Conservation (phyloP, 148 eudicot species). For the Vaccinium vitisidaea region DNA sequence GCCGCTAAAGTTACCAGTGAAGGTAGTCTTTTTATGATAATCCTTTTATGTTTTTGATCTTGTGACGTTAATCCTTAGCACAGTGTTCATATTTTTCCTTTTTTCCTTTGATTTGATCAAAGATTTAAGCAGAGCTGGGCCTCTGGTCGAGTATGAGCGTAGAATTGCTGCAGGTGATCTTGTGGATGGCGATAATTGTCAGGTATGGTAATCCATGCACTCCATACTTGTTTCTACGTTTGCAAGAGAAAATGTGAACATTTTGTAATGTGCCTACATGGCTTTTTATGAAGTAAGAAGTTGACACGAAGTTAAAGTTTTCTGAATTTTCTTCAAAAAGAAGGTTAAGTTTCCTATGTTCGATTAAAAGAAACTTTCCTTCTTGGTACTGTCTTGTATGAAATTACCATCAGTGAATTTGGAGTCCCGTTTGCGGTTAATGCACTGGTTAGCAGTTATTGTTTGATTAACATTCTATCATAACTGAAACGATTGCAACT, state of each 20-base stretch:
- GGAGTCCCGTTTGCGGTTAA: neutral
- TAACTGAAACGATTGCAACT: neutral
- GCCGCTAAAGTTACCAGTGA: constrained; percentile 38
- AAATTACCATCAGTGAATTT: neutral
- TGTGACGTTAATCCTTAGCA: neutral
- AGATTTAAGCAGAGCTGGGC: constrained; percentile 58
- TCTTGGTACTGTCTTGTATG: neutral
- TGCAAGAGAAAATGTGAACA: neutral
- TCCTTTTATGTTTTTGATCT: neutral
- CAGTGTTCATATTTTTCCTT: neutral
- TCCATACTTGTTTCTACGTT: neutral
- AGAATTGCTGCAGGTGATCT: constrained; percentile 90
- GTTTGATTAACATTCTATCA: neutral
- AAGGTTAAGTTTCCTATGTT: neutral
- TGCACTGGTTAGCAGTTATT: neutral
- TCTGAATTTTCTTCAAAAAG: constrained; percentile 1
- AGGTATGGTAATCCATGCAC: constrained; percentile 39
- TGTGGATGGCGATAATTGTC: constrained; percentile 78
- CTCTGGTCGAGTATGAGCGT: constrained; percentile 79
- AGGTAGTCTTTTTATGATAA: constrained; percentile 39
- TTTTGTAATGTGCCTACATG: neutral
- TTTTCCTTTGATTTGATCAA: constrained; percentile 24
- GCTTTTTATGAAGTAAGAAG: neutral
- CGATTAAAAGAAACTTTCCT: neutral
- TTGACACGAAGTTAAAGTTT: neutral